phyloP scores from a whole-genome alignment of 257 asterid genomes.

The Eustoma russellianum region DNA sequence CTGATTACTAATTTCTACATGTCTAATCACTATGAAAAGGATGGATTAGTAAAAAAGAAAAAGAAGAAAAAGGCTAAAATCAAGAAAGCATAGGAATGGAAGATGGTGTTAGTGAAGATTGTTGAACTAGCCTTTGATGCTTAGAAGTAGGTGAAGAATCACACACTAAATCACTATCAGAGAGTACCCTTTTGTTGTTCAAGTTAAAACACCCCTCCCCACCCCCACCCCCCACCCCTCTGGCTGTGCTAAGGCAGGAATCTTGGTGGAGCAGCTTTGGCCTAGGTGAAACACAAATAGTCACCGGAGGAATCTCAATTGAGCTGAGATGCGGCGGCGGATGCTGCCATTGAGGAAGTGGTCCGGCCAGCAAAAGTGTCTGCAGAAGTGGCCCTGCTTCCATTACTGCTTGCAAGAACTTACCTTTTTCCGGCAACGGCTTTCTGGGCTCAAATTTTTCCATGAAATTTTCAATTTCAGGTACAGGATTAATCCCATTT shows the following conservation, averaged over 20 bases:
- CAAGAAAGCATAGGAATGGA: constrained; percentile 4
- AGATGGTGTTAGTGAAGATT: constrained; percentile 49
- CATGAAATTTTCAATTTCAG: constrained; percentile 13
- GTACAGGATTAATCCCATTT: constrained; percentile 16
- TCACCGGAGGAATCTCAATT: constrained; percentile 81
- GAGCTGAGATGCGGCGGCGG: constrained; percentile 95
- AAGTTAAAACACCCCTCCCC: constrained; percentile 20
- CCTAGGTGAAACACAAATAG: constrained; percentile 41
- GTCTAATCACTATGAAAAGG: constrained; percentile 28
- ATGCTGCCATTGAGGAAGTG: constrained; percentile 95
- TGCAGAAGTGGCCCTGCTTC: constrained; percentile 94
- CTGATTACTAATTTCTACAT: constrained; percentile 10
- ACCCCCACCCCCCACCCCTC: constrained; percentile 13
- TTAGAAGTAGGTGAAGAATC: constrained; percentile 44
- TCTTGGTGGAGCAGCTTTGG: constrained; percentile 30
- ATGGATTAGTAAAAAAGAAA: constrained; percentile 14
- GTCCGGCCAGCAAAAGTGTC: constrained; percentile 79
- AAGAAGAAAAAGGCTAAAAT: too few species aligned
- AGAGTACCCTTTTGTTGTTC: constrained; percentile 41
- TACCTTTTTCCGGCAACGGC: constrained; percentile 74
- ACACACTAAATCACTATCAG: constrained; percentile 7
- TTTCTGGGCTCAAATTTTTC: constrained; percentile 26
- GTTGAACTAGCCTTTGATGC: constrained; percentile 57
- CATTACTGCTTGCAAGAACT: constrained; percentile 81
- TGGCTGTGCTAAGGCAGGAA: constrained; percentile 34